A percentile compares a stretch with the other conserved stretches of the same genome.
Conservation (phyloP, 1,284 basidiomycete genomes). For the Heliocybe sulcata region DNA sequence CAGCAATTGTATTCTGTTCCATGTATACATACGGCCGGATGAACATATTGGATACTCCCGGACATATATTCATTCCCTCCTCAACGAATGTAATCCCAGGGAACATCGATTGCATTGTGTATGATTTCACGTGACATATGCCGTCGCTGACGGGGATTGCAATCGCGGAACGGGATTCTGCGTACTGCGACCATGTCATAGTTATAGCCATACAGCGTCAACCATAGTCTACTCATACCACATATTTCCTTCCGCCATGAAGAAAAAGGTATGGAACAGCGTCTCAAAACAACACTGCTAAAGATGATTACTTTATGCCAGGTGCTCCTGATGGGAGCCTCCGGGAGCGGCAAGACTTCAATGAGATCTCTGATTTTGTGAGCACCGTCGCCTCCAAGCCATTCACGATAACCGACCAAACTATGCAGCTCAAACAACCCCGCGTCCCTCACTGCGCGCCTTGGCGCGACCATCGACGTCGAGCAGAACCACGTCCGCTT, state of each 20-base stretch:
- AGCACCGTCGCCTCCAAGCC: slow-evolving; percentile 23
- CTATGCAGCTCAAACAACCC: slow-evolving; percentile 82
- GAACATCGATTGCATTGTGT: no score
- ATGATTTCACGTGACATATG: not conserved
- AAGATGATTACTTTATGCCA: slow-evolving; percentile 17
- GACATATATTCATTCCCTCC: no score
- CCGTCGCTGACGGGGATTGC: not conserved
- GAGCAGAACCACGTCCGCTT: slow-evolving; percentile 98
- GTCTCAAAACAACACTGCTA: not conserved
- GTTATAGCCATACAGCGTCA: not conserved
- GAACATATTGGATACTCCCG: no score
- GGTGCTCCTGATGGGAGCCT: slow-evolving; percentile 94
- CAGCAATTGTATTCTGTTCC: not conserved
- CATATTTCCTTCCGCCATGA: not conserved
- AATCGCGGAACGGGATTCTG: not conserved
- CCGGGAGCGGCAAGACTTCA: slow-evolving; percentile 87
- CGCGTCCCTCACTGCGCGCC: slow-evolving; percentile 83
- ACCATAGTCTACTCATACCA: not conserved
- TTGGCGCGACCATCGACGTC: slow-evolving; percentile 96
- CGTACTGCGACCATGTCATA: not conserved
- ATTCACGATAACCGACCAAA: not conserved
- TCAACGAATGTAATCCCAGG: no score
- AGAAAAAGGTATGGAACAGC: not conserved
- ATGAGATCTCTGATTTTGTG: slow-evolving; percentile 99
- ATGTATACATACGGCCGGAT: not conserved